Base-by-base conservation (phyloP, 257 asterid species). In the Hygrophila difformis region DNA sequence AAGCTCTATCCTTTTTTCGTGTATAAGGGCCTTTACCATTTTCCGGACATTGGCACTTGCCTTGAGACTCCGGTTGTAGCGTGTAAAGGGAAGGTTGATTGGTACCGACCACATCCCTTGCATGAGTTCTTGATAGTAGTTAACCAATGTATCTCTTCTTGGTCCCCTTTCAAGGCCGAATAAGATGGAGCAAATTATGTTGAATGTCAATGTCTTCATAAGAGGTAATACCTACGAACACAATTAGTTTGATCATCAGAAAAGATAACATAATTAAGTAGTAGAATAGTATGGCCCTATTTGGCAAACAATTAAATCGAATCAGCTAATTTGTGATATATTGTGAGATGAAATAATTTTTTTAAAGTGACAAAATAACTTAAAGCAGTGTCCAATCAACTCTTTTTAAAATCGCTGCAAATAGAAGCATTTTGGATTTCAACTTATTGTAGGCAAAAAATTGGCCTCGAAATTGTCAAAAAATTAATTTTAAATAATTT, bases 61-160 rank as follows among this genome's bases (percentile, higher is more conserved):
- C 55, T 74, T 69, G 52, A 82, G 79, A 62, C 92, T 74, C 18
- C 65, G 65, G 59, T 68, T 81, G 81, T 66, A 85, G 18, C 76
- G 74, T 2, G 78, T 78, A 53, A 81, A 74, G 1, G 93, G 92
- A 14, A 85, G 13, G 47, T 78, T 71, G 12, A 85, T 10, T 0
- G 93, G 93, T 40, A 81, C 35, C 1, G 93, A 67, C 91, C 93
- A 81, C 68, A 81, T 66, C 15, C 87, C 93, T 11, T 56, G 62
- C 0, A 81, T 54, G 80, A 76, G 76, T 49, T 65, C 51, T 44
- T 74, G 57, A 65, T 76, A 78, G 45, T 55, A 33, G 2, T 53
- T 18, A 16, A 78, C 60, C 8, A 71, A 26, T 22, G 39, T 53
- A 44, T 78, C 92, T 51, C 92, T 72, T 31, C 56, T 20, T 2